A percentile compares a stretch with the other conserved stretches of the same genome.
Conservation (phyloP, 768 basidiomycete species). For the Panellus pusillus region DNA sequence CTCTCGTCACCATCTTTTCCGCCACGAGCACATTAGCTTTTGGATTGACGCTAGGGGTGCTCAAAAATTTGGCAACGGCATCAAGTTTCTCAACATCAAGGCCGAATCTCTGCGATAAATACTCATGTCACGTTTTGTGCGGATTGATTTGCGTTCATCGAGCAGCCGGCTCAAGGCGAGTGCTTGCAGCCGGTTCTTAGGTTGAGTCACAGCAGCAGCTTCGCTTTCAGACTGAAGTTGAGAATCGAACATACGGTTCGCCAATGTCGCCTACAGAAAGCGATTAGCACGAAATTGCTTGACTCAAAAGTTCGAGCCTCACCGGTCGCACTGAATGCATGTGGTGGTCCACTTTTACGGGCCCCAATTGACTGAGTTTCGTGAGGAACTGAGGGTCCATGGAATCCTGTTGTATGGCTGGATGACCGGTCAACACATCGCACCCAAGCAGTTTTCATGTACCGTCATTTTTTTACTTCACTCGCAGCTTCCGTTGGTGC, state of each 20-base stretch:
- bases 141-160: conserved; percentile 57
- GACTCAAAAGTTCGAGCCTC: conserved; percentile 18
- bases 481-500: conserved; percentile 38
- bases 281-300: conserved; percentile 2
- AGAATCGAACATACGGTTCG: conserved; percentile 51
- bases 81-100: conserved; percentile 56
- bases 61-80: conserved; percentile 56
- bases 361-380: conserved; percentile 64
- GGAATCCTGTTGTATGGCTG: conserved; percentile 66
- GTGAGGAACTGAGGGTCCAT: conserved; percentile 70
- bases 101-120: conserved; percentile 53
- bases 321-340: conserved; percentile 53
- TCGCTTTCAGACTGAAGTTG: conserved; percentile 57
- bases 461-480: conserved; percentile 55
- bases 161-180: conserved; percentile 55
- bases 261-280: conserved; percentile 27
- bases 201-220: conserved; percentile 39
- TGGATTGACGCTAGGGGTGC: conserved; percentile 60
- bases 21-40: conserved; percentile 37
- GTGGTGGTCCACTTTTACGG: conserved; percentile 69
- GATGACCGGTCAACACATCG: background rate
- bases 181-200: conserved; percentile 57
- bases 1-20: conserved; percentile 60
- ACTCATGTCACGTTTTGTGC: conserved; percentile 41
- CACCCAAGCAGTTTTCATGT: background rate